A percentile compares a stretch with the other conserved stretches of the same genome.
Evolutionary conservation across 306 rosid species (phyloP).

Genomic region (Medicago arabica): DNA sequence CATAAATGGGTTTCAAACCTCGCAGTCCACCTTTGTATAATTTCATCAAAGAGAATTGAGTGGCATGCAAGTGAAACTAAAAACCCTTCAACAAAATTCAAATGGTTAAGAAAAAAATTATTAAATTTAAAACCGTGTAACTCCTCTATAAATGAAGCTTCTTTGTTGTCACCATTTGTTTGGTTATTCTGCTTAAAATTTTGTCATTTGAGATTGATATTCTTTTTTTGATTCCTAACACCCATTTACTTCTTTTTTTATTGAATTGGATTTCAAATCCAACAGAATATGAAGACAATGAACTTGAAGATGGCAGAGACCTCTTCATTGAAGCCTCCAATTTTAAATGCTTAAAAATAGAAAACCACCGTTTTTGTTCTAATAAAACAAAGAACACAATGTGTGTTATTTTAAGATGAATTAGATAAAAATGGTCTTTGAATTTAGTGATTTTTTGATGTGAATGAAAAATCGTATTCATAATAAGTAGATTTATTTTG

Average conservation of each 20-base stretch:
- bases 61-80: conserved; percentile 57
- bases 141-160: conserved; percentile 94
- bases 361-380: neutral
- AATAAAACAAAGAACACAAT: neutral
- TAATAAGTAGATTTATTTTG: too few relatives aligned
- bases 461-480: too few relatives aligned
- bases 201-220: conserved; percentile 32
- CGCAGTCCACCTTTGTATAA: conserved; percentile 97
- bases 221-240: conserved; percentile 45
- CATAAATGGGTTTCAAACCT: conserved; percentile 96
- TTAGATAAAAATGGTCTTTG: conserved; percentile 14
- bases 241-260: conserved; percentile 40
- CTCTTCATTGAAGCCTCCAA: conserved; percentile 60
- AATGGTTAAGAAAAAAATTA: conserved; percentile 6
- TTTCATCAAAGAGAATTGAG: conserved; percentile 17
- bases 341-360: neutral
- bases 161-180: conserved; percentile 42
- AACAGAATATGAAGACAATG: conserved; percentile 53
- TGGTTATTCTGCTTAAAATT: conserved; percentile 44
- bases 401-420: conserved; percentile 19
- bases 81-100: conserved; percentile 17
- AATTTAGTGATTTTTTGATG: conserved; percentile 24
- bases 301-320: conserved; percentile 54
- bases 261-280: conserved; percentile 35
- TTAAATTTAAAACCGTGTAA: conserved; percentile 63